Evolutionary conservation across 108 stramenopile species (phyloP).

Genomic region (Stephanodiscus minutulus): DNA sequence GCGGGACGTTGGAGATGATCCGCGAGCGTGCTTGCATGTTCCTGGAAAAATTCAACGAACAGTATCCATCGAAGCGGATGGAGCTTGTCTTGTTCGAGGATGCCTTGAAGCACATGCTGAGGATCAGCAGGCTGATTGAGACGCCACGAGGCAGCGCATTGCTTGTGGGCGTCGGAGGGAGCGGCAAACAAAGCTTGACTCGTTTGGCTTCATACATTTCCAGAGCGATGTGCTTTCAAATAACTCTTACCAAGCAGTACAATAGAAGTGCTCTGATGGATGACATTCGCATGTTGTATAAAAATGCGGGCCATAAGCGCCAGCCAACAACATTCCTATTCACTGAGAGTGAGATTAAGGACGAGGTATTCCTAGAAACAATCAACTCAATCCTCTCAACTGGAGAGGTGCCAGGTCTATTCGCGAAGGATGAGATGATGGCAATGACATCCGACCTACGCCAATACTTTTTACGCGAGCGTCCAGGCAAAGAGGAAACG

Average conservation of each 20-base stretch:
- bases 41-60: constrained; percentile 80
- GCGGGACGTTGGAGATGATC: constrained; percentile 73
- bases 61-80: constrained; percentile 81
- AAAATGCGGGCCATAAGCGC: constrained; percentile 80
- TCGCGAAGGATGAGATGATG: constrained; percentile 94
- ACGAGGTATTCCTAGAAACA: constrained; percentile 89
- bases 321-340: constrained; percentile 88
- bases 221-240: constrained; percentile 86
- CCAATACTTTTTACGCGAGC: constrained; percentile 60
- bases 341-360: constrained; percentile 92
- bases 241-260: constrained; percentile 91
- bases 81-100: constrained; percentile 93
- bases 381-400: constrained; percentile 90
- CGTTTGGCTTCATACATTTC: constrained; percentile 83
- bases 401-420: constrained; percentile 89
- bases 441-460: constrained; percentile 84
- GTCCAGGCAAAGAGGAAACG: constrained; percentile 84
- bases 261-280: constrained; percentile 77
- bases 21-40: constrained; percentile 75
- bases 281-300: constrained; percentile 84
- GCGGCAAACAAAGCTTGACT: constrained; percentile 89
- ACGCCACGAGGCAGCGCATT: constrained; percentile 89
- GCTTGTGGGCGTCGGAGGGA: constrained; percentile 91
- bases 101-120: constrained; percentile 84
- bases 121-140: constrained; percentile 85